Conservation (phyloP, 495 filamentous ascomycete species). For the Friedmanniomyces endolithicus region DNA sequence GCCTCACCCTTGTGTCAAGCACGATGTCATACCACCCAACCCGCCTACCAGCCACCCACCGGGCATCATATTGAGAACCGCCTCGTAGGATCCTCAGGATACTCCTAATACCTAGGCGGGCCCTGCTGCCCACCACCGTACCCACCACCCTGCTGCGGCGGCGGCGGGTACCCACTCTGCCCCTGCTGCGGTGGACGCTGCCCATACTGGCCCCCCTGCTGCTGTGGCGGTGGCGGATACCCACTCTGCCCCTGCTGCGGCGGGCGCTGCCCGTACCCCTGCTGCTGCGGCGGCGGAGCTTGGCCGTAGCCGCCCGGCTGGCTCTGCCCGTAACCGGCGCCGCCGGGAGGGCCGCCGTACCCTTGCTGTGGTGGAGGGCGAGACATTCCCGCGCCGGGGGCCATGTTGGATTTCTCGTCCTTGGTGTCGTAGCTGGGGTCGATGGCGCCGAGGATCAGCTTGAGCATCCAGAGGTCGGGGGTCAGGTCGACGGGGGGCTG, state of each 20-base stretch:
- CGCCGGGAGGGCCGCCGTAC: constrained; percentile 14
- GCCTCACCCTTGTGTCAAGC: too few relatives aligned
- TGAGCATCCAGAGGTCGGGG: constrained; percentile 56
- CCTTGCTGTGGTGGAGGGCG: constrained; percentile 11
- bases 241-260: constrained; percentile 4
- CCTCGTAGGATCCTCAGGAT: background rate
- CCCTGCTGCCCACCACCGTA: background rate
- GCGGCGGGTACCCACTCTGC: constrained; percentile 19
- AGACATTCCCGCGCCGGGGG: constrained; percentile 13
- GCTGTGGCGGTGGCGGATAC: constrained; percentile 14
- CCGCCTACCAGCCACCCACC: background rate
- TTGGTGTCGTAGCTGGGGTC: constrained; percentile 54
- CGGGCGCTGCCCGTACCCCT: background rate
- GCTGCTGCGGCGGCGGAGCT: constrained; percentile 1
- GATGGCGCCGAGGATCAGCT: constrained; percentile 59
- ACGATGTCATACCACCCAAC: background rate
- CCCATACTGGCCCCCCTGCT: constrained; percentile 2
- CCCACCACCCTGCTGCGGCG: constrained; percentile 8
- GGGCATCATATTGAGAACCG: background rate
- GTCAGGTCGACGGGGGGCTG: constrained; percentile 47
- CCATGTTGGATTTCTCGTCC: constrained; percentile 41
- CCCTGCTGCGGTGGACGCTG: constrained; percentile 6
- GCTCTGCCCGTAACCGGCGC: background rate
- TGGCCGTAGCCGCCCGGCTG: constrained; percentile 9
- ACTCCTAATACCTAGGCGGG: constrained; percentile 15